phyloP scores from a whole-genome alignment of 1,139 yeast species.

The Saccharomyces hybrid region DNA sequence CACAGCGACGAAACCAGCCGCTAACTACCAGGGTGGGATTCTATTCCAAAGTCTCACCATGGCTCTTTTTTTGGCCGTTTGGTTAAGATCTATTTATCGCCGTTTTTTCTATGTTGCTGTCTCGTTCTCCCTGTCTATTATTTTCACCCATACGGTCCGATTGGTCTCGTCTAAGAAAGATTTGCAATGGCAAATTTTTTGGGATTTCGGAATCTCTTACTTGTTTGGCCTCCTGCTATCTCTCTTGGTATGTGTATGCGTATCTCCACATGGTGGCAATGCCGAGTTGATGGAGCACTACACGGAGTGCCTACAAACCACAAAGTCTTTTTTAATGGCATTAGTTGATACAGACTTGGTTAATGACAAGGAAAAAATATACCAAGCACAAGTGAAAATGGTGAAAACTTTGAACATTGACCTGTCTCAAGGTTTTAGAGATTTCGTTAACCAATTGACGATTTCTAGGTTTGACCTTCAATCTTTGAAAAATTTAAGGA shows the following conservation, averaged over 20 bases:
- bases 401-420: slow-evolving; percentile 30
- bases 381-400: slow-evolving; percentile 26
- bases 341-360: slow-evolving; percentile 17
- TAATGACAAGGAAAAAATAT: slow-evolving; percentile 14
- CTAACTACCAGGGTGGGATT: slow-evolving; percentile 41
- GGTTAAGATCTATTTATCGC: slow-evolving; percentile 37
- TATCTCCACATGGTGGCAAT: slow-evolving; percentile 39
- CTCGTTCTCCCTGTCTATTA: slow-evolving; percentile 35
- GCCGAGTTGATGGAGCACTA: slow-evolving; percentile 23
- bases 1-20: slow-evolving; percentile 34
- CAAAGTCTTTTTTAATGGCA: slow-evolving; percentile 23
- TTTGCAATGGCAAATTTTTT: slow-evolving; percentile 33
- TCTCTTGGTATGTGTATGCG: slow-evolving; percentile 30
- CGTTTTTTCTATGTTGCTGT: slow-evolving; percentile 35
- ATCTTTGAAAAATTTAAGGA: slow-evolving; percentile 35
- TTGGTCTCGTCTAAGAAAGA: slow-evolving; percentile 17
- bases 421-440: slow-evolving; percentile 38
- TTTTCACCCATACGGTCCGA: slow-evolving; percentile 30
- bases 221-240: slow-evolving; percentile 37
- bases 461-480: slow-evolving; percentile 32
- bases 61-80: slow-evolving; percentile 34
- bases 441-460: slow-evolving; percentile 37
- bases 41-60: slow-evolving; percentile 37
- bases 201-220: slow-evolving; percentile 41
- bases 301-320: slow-evolving; percentile 17